A percentile compares a stretch with the other conserved stretches of the same genome.
These are phyloP conservation scores for Fusarium mexicanum DNA, from an alignment of 2,329 filamentous ascomycete species.

Conservation along the genomic window DNA sequence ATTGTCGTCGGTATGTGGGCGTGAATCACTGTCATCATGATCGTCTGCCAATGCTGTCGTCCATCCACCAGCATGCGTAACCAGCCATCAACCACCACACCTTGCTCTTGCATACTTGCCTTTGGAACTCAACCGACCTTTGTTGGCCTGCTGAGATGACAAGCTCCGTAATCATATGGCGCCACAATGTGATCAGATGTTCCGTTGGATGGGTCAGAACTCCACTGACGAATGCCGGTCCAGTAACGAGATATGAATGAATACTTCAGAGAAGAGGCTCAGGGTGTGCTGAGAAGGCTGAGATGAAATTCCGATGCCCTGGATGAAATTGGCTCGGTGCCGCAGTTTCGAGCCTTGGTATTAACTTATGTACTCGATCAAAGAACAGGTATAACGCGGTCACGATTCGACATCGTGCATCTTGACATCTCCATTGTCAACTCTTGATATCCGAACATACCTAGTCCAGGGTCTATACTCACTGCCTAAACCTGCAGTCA, in stretches of 20 bases:
- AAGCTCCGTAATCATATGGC: neutral
- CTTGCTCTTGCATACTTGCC: neutral
- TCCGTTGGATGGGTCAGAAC: constrained; percentile 14
- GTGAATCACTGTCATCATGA: constrained; percentile 6
- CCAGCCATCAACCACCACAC: neutral
- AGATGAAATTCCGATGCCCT: neutral
- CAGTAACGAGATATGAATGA: neutral
- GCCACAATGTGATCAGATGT: constrained; percentile 4
- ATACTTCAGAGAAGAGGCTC: neutral
- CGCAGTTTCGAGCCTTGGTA: neutral
- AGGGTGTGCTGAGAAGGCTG: neutral
- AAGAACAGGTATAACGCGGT: constrained; percentile 1
- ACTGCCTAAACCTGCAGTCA: neutral
- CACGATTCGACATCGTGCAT: neutral
- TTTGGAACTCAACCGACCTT: neutral
- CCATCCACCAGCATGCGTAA: constrained; percentile 2
- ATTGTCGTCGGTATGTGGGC: neutral
- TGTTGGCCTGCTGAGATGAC: neutral
- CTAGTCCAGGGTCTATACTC: neutral
- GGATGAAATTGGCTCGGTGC: neutral
- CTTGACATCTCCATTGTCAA: neutral
- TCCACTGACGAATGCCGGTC: constrained; percentile 23
- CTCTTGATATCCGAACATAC: neutral
- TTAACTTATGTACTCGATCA: neutral
- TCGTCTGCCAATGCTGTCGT: neutral